These are phyloP conservation scores for Ceratocystis variospora DNA, from an alignment of 2,329 filamentous ascomycete genomes.

Conservation along the genomic window DNA sequence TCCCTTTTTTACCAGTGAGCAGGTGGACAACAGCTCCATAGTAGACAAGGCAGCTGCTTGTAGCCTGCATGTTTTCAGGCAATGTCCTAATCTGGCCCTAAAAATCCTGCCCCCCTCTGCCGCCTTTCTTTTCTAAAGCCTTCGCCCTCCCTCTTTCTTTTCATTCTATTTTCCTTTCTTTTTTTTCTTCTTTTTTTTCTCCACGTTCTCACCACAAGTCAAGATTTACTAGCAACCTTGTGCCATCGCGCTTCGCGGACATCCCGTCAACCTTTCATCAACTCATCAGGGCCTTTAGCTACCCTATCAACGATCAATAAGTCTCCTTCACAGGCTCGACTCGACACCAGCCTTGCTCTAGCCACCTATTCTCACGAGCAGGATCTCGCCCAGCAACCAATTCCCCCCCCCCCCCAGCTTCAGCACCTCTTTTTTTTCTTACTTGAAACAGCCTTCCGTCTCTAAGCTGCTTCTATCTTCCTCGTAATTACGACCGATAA, in stretches of 20 bases:
- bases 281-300: conserved; percentile 77
- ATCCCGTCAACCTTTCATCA: conserved; percentile 28
- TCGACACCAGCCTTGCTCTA: conserved; percentile 18
- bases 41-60: neutral
- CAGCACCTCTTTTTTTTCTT: conserved; percentile 2
- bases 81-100: conserved; percentile 3
- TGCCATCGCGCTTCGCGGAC: conserved; percentile 27
- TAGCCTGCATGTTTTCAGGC: conserved; percentile 1
- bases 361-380: conserved; percentile 17
- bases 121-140: conserved; percentile 5
- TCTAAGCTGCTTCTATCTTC: conserved; percentile 2
- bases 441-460: neutral
- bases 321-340: conserved; percentile 18
- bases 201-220: conserved; percentile 31
- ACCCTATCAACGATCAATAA: conserved; percentile 44
- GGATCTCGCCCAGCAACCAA: conserved; percentile 17
- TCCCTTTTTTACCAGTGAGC: neutral
- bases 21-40: conserved; percentile 1
- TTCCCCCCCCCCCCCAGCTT: neutral
- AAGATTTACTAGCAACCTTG: conserved; percentile 21
- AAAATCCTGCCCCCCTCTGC: conserved; percentile 4
- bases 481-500: neutral
- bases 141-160: conserved; percentile 23
- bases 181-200: conserved; percentile 22
- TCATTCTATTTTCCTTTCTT: conserved; percentile 20